Evolutionary conservation across 139 green algal species (phyloP).

Genomic region (Picochlorum sp.): DNA sequence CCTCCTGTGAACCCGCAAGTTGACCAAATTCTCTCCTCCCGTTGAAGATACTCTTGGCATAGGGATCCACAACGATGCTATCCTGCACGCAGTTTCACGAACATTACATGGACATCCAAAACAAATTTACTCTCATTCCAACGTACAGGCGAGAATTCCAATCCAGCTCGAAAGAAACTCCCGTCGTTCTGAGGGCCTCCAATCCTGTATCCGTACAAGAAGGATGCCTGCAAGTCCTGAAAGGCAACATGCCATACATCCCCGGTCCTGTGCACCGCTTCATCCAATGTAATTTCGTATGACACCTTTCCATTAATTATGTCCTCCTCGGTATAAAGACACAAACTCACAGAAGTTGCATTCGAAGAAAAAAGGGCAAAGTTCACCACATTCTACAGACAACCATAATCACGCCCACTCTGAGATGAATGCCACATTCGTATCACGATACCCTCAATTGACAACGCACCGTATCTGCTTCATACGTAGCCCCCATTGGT

Average conservation of each 20-base stretch:
- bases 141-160: slow-evolving; percentile 2
- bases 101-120: neutral
- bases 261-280: slow-evolving; percentile 61
- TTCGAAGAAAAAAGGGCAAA: slow-evolving; percentile 67
- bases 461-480: neutral
- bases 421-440: neutral
- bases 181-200: slow-evolving; percentile 24
- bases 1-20: slow-evolving; percentile 49
- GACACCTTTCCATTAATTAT: slow-evolving; percentile 47
- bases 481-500: neutral
- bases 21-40: slow-evolving; percentile 64
- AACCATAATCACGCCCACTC: neutral
- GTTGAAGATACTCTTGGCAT: slow-evolving; percentile 63
- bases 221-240: slow-evolving; percentile 36
- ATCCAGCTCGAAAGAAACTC: neutral
- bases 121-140: neutral
- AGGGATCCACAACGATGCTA: slow-evolving; percentile 80
- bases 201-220: slow-evolving; percentile 65
- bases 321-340: slow-evolving; percentile 76
- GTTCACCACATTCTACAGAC: slow-evolving; percentile 54
- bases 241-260: slow-evolving; percentile 83
- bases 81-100: neutral
- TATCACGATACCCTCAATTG: neutral
- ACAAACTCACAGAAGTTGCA: slow-evolving; percentile 59
- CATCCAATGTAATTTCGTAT: slow-evolving; percentile 62